A percentile compares a stretch with the other conserved stretches of the same genome.
Conservation (phyloP, 108 stramenopile species). For the Skeletonema marinoi region DNA sequence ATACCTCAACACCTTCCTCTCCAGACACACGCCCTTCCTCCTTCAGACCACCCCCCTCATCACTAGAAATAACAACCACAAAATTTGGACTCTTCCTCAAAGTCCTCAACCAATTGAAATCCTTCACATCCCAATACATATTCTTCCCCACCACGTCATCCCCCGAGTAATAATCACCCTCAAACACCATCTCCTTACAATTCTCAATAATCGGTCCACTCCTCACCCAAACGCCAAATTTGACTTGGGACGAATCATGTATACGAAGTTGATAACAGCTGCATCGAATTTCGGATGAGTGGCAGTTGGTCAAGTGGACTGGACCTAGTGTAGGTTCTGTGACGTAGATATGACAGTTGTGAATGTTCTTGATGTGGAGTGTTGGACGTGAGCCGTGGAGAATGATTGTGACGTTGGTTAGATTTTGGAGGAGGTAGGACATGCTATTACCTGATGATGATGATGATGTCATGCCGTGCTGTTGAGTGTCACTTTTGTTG, state of each 20-base stretch:
- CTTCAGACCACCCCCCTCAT: neutral
- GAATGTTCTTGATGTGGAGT: slow-evolving; percentile 41
- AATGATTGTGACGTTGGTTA: slow-evolving; percentile 23
- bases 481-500: neutral
- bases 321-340: slow-evolving; percentile 34
- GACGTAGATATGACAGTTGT: slow-evolving; percentile 33
- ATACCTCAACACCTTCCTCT: neutral
- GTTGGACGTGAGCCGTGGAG: slow-evolving; percentile 41
- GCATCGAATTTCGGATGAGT: slow-evolving; percentile 21
- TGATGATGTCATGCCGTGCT: neutral
- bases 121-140: slow-evolving; percentile 57
- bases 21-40: neutral
- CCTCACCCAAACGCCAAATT: slow-evolving; percentile 35
- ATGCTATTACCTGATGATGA: slow-evolving; percentile 8
- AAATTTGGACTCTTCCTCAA: slow-evolving; percentile 49
- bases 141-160: slow-evolving; percentile 12
- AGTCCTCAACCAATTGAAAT: slow-evolving; percentile 47
- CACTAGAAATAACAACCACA: slow-evolving; percentile 8
- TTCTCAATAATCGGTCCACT: slow-evolving; percentile 57
- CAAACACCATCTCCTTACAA: slow-evolving; percentile 39
- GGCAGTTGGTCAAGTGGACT: slow-evolving; percentile 44
- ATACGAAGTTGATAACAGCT: slow-evolving; percentile 44
- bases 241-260: slow-evolving; percentile 41
- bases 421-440: slow-evolving; percentile 46
- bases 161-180: slow-evolving; percentile 25